Evolutionary conservation across 371 early-diverging fungal species (phyloP), one percentile per base, ranked within the genome.

Genomic region (Syncephalastrum contaminatum): DNA sequence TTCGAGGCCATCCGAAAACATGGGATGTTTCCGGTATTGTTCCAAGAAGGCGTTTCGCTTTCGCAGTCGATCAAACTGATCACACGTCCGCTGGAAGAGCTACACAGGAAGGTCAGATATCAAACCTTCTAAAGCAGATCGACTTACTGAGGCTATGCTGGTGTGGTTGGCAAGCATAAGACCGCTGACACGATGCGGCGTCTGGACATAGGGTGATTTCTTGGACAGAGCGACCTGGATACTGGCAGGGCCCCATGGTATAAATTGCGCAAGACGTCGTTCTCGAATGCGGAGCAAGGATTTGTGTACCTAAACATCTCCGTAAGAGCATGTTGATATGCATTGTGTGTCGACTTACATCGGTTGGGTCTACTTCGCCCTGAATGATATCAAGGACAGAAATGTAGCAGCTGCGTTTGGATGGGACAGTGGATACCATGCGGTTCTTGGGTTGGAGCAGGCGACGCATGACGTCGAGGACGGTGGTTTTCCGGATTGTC

Each of bases 191-290:
- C 94, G 87, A 70, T 96, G 97, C 21, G 88, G 84, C 1, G 94
- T 91, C 43, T 88, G 92, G 4, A 94, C 83, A 67, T 96, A 97
- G 2, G 98, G 98, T 36, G 92, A 92, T 68, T 94, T 93, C 45
- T 87, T 86, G 1, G 96, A 91, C 39, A 98, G 64, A 4, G 97
- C 98, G 3, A 98, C 96, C 70, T 99, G 99, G 59, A 99, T 97
- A 61, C 91, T 93, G 3, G 99, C 96, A 12, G 99, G 99, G n/a
- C 98, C 98, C 99, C 99, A 99, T 20, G 99, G 99, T 51, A 99
- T 98, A 72, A 99, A 99, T 59, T 93, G 91, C 7, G 97, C 95
- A 30, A 97, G 69, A 21, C 94, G 81, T 49, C 95, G 86, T 70
- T 99, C 99, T 24, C 96, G 87, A 56, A 99, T 93, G 40, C 99